Base-by-base conservation (phyloP, 208 protist species). In the Phytomonas serpens region DNA sequence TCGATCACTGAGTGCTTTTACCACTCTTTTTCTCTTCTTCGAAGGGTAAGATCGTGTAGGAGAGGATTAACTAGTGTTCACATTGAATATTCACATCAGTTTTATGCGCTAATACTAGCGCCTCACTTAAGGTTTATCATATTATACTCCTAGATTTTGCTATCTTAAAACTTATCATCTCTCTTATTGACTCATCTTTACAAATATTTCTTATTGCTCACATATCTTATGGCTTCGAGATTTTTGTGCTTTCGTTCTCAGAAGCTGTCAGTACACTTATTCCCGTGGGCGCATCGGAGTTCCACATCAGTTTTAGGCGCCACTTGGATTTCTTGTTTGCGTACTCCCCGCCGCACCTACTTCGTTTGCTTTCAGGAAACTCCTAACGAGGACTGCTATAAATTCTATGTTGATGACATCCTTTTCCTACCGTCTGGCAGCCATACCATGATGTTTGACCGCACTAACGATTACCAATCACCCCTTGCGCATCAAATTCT, bases 301-400 rank as follows among this genome's bases (percentile, higher is more conserved):
- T 36, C 16, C 61, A 36, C 16, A 29, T 2, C 64, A 65, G 14
- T 32, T 36, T 36, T 3, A 2, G 30, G 61, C 6, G 14, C 10
- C 16, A 65, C 9, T 65, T 3, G 30, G 9, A 10, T 65, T 11
- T 52, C 32, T 27, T 67, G 34, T 16, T 38, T 66, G 36, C 69
- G 30, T 34, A 51, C 64, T 0, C n/a, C 40, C 27, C 51, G 34
- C 0, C 77, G 76, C 30, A 64, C 52, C 16, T 88, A 87, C 61
- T 84, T 96, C 67, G 88, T 96, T 19, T 86, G 82, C 67, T 96
- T 96, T 72, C 80, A 87, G 37, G 76, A 80, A 3, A 96, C 91
- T 3, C 91, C 91, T 4, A 96, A 96, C 72, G 83, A 90, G 29
- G 77, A 78, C 30, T 96, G 88, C 70, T 93, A 92, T 77, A 92